Evolutionary conservation across 345 rosid genomes (phyloP).

Genomic region (Heritiera fomes): DNA sequence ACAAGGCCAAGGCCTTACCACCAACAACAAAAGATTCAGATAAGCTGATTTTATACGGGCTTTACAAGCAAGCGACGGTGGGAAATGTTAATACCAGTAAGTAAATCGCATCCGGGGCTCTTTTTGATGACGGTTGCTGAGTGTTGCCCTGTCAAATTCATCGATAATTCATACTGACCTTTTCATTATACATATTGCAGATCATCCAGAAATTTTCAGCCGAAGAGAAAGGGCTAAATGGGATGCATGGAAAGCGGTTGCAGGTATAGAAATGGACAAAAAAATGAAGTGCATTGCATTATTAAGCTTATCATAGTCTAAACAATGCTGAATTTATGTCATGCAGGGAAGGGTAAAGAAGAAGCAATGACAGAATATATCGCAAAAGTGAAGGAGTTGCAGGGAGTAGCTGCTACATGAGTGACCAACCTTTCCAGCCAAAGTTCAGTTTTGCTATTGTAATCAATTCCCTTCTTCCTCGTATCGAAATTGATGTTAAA

Average conservation of each 20-base stretch:
- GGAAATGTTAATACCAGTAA: constrained; percentile 25
- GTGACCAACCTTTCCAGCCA: background rate
- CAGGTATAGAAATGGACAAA: constrained; percentile 22
- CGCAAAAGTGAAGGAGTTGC: constrained; percentile 37
- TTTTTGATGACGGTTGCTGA: background rate
- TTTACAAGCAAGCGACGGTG: constrained; percentile 37
- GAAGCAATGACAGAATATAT: constrained; percentile 38
- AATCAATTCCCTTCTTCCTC: background rate
- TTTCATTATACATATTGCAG: constrained; percentile 15
- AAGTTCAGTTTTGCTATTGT: background rate
- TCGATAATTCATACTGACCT: background rate
- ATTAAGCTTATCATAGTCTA: background rate
- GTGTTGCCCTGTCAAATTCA: background rate
- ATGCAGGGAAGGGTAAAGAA: constrained; percentile 34
- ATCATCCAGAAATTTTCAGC: constrained; percentile 32
- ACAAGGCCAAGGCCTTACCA: constrained; percentile 38
- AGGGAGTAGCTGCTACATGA: constrained; percentile 7
- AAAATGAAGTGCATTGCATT: too few relatives aligned
- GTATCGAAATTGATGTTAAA: background rate
- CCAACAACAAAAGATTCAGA: constrained; percentile 29
- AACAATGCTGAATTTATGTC: background rate
- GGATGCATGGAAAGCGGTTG: constrained; percentile 44
- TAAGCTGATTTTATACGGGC: constrained; percentile 36
- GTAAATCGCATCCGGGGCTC: background rate
- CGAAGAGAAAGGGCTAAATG: constrained; percentile 36